Conservation (phyloP, 2,329 filamentous ascomycete species). For the Sporothrix globosa region DNA sequence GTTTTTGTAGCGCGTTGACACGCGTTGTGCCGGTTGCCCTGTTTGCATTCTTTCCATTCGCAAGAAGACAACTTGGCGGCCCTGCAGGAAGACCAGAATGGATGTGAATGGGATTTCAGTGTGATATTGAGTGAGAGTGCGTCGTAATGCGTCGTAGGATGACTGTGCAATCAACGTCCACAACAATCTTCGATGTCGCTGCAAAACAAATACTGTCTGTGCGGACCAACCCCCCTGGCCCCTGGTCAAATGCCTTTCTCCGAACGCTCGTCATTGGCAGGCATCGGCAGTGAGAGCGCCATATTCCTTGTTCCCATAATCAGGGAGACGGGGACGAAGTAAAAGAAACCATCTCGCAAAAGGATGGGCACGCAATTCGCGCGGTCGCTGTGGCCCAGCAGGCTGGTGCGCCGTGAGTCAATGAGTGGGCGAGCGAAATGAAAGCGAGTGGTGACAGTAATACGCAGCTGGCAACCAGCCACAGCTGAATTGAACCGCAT, state of each 20-base stretch:
- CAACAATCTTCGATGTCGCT: no score
- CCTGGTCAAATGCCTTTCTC: conserved; percentile 14
- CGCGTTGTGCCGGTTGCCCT: not conserved
- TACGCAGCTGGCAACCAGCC: not conserved
- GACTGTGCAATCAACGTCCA: no score
- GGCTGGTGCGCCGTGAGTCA: not conserved
- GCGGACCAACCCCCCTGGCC: not conserved
- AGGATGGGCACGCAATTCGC: conserved; percentile 1
- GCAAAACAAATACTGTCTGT: conserved; percentile 7
- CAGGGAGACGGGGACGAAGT: not conserved
- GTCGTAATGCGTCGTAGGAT: not conserved
- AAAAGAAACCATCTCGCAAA: not conserved
- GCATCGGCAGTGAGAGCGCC: not conserved
- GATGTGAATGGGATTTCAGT: not conserved
- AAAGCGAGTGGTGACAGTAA: not conserved
- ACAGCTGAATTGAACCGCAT: not conserved
- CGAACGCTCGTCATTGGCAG: conserved; percentile 23
- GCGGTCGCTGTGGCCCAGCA: not conserved
- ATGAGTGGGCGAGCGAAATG: not conserved
- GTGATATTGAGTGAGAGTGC: not conserved
- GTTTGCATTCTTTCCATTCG: not conserved
- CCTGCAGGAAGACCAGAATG: conserved; percentile 16
- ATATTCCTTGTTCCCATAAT: not conserved
- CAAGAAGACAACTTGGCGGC: not conserved
- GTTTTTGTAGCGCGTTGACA: not conserved